Percentiles rank a stretch among this genome's conserved stretches.
Evolutionary conservation across 2,329 filamentous ascomycete species (phyloP).

Genomic region (Monilinia vaccinii-corymbosi): DNA sequence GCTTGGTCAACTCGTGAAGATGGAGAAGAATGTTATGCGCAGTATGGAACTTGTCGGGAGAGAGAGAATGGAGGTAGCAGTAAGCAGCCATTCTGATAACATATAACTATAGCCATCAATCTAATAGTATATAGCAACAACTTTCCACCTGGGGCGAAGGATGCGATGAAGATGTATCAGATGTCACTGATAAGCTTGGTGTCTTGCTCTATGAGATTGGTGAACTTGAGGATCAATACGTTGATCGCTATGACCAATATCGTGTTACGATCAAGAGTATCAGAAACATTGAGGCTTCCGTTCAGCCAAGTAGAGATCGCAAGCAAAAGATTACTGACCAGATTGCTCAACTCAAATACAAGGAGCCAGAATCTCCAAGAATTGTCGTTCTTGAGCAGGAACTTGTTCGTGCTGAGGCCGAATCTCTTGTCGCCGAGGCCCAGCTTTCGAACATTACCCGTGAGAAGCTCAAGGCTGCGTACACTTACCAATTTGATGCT

Average conservation of each 20-base stretch:
- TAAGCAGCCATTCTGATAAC: conserved; percentile 42
- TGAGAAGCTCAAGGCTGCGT: conserved; percentile 97
- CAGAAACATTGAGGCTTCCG: conserved; percentile 96
- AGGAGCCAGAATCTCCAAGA: conserved; percentile 95
- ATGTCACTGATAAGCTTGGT: conserved; percentile 97
- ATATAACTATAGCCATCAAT: not conserved
- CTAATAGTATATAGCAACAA: conserved; percentile 65
- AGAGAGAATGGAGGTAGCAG: conserved; percentile 96
- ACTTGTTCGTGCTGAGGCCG: conserved; percentile 93
- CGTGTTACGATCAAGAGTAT: conserved; percentile 99
- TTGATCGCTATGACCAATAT: conserved; percentile 98
- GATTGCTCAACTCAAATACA: conserved; percentile 98
- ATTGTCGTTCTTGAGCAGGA: conserved; percentile 98
- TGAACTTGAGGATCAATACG: conserved; percentile 92
- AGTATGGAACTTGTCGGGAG: conserved; percentile 91
- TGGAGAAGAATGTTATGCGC: conserved; percentile 99
- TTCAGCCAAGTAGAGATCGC: conserved; percentile 94
- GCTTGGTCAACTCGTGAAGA: conserved; percentile 95
- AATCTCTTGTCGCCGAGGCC: conserved; percentile 96
- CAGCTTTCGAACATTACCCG: conserved; percentile 99
- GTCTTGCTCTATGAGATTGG: conserved; percentile 90
- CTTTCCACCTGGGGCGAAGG: conserved; percentile 94
- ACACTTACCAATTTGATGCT: conserved; percentile 96
- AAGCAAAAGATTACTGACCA: conserved; percentile 99
- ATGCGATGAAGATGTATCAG: conserved; percentile 94